Percentiles rank a stretch among this genome's conserved stretches.
These are phyloP conservation scores for Sistotremastrum niveocremeum DNA, from an alignment of 768 basidiomycete species.

Conservation along the genomic window DNA sequence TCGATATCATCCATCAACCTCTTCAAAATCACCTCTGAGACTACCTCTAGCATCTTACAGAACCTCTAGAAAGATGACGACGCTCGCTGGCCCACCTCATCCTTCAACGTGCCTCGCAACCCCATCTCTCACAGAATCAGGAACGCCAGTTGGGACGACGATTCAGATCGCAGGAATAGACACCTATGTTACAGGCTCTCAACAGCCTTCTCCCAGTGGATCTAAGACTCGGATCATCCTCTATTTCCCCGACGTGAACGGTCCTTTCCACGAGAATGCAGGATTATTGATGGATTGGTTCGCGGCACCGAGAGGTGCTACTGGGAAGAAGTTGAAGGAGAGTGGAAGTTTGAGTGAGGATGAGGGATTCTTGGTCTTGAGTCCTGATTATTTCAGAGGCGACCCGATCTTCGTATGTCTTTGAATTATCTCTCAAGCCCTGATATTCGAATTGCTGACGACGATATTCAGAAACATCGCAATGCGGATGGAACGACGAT, in stretches of 20 bases:
- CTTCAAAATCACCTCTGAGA: too few relatives aligned
- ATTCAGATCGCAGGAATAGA: constrained; percentile 28
- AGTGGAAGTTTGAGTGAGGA: too few relatives aligned
- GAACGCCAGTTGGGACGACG: constrained; percentile 30
- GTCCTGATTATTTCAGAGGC: constrained; percentile 52
- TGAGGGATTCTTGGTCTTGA: constrained; percentile 43
- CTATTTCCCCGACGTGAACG: constrained; percentile 46
- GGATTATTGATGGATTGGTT: constrained; percentile 52
- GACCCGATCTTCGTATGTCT: constrained; percentile 20
- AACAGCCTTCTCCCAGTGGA: constrained; percentile 18
- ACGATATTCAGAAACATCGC: constrained; percentile 22
- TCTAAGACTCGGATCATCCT: constrained; percentile 34
- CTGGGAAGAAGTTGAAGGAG: too few relatives aligned
- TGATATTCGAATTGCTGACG: too few relatives aligned
- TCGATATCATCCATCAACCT: too few relatives aligned
- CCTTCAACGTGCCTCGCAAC: too few relatives aligned
- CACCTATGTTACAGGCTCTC: constrained; percentile 35
- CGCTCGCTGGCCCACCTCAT: too few relatives aligned
- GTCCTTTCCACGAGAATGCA: constrained; percentile 44
- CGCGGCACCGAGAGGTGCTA: background rate
- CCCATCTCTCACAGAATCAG: constrained; percentile 17
- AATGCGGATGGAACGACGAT: constrained; percentile 3
- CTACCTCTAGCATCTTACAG: too few relatives aligned
- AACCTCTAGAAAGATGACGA: too few relatives aligned
- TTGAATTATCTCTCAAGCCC: too few relatives aligned